Evolutionary conservation across 345 rosid species (phyloP).

Genomic region (Arabidopsis arenosa): DNA sequence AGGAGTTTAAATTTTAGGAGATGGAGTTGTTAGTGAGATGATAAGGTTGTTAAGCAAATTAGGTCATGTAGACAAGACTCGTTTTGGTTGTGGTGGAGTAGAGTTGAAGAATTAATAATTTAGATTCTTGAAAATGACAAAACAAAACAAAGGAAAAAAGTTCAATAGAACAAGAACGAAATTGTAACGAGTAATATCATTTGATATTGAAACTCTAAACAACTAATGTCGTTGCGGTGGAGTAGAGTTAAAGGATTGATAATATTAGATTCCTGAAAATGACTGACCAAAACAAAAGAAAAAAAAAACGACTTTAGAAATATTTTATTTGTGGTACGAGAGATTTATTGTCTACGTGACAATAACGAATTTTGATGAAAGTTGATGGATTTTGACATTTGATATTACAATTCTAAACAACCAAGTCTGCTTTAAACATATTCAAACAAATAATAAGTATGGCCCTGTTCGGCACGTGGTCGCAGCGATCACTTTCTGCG

Average conservation of each 20-base stretch:
- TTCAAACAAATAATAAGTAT: slow-evolving; percentile 25
- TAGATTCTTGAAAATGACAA: slow-evolving; percentile 32
- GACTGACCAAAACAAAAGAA: neutral
- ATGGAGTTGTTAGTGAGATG: slow-evolving; percentile 53
- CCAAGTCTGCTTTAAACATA: neutral
- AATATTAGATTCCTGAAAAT: neutral
- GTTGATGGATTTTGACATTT: slow-evolving; percentile 27
- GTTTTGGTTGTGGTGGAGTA: slow-evolving; percentile 51
- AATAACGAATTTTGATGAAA: slow-evolving; percentile 20
- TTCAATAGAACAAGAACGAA: neutral
- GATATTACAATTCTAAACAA: neutral
- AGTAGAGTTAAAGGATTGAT: slow-evolving; percentile 49
- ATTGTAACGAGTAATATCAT: neutral
- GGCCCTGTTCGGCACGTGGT: too few relatives aligned
- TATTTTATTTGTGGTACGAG: neutral
- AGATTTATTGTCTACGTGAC: neutral
- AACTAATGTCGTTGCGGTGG: slow-evolving; percentile 29
- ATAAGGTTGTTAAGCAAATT: slow-evolving; percentile 63
- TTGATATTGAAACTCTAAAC: neutral
- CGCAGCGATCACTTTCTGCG: too few relatives aligned
- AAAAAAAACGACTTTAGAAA: neutral
- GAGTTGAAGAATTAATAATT: slow-evolving; percentile 46
- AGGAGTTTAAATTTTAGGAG: neutral
- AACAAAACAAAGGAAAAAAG: neutral
- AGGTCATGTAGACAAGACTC: slow-evolving; percentile 57